phyloP scores from a whole-genome alignment of 176 grass and related monocot genomes.

The Eragrostis nindensis region DNA sequence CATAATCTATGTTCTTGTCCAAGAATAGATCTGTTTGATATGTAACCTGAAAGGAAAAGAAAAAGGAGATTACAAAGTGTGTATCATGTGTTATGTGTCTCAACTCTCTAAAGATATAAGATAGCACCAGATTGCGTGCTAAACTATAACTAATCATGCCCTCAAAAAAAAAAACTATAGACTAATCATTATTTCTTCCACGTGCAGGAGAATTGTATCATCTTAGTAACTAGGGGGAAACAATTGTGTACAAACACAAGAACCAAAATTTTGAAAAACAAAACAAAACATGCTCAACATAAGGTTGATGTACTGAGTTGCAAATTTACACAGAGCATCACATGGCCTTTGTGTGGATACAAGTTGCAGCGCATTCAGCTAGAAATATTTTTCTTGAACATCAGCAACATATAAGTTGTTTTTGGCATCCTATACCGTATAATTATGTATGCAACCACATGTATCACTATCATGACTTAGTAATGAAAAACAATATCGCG shows the following conservation, averaged over 20 bases:
- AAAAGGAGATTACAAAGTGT: constrained; percentile 33
- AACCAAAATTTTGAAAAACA: not conserved
- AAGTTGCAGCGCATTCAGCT: not conserved
- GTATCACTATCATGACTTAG: constrained; percentile 5
- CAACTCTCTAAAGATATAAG: constrained; percentile 23
- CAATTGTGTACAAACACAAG: not conserved
- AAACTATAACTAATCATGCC: too few species aligned
- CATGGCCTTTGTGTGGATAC: not conserved
- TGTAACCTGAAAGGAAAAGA: constrained; percentile 66
- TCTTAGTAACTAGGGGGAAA: not conserved
- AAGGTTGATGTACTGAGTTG: not conserved
- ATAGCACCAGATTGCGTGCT: not conserved
- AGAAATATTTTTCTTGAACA: not conserved
- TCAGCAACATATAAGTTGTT: not conserved
- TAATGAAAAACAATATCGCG: constrained; percentile 14
- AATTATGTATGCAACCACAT: not conserved
- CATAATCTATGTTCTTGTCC: constrained; percentile 99
- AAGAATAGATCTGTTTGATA: constrained; percentile 96
- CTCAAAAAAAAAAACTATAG: too few species aligned
- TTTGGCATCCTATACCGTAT: constrained; percentile 5
- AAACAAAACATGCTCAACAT: not conserved
- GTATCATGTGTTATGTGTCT: not conserved
- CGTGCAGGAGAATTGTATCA: not conserved
- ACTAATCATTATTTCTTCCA: not conserved
- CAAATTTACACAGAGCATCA: not conserved